phyloP scores from a whole-genome alignment of 2,329 filamentous ascomycete genomes.

The Fusarium incarnatum region DNA sequence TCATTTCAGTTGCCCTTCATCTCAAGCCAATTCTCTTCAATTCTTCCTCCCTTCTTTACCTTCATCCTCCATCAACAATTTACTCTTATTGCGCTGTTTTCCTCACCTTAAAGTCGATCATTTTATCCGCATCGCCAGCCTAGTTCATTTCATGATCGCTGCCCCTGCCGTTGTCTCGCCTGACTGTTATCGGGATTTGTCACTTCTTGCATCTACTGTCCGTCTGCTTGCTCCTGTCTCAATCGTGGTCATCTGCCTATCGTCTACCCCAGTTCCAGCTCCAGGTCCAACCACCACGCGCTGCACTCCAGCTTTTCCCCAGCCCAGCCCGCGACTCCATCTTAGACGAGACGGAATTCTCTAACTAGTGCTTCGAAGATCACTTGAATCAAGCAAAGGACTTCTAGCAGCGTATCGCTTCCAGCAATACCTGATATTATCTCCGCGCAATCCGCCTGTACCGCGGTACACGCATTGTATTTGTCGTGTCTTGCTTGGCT shows the following conservation, averaged over 20 bases:
- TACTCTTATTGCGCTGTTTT: slow-evolving; percentile 5
- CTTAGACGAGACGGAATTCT: slow-evolving; percentile 4
- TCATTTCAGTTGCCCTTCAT: slow-evolving; percentile 21
- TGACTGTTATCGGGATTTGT: slow-evolving; percentile 37
- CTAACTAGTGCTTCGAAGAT: slow-evolving; percentile 23
- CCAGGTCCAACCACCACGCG: slow-evolving; percentile 17
- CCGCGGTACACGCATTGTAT: slow-evolving; percentile 25
- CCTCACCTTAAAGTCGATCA: slow-evolving; percentile 43
- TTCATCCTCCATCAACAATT: slow-evolving; percentile 13
- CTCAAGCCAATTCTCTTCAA: slow-evolving; percentile 12
- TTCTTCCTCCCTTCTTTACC: slow-evolving; percentile 19
- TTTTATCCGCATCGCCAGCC: slow-evolving; percentile 27
- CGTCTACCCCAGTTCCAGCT: slow-evolving; percentile 26
- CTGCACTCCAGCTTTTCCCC: slow-evolving; percentile 40
- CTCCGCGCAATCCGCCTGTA: slow-evolving; percentile 36
- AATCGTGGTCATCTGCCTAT: slow-evolving; percentile 40
- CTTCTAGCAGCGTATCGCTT: slow-evolving; percentile 10
- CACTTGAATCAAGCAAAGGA: slow-evolving; percentile 13
- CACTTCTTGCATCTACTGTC: slow-evolving; percentile 30
- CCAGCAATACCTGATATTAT: slow-evolving; percentile 19
- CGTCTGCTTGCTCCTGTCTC: slow-evolving; percentile 33
- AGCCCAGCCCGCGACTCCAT: slow-evolving; percentile 27
- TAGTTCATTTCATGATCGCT: slow-evolving; percentile 13
- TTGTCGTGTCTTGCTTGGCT: slow-evolving; percentile 12
- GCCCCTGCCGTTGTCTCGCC: slow-evolving; percentile 28